Conservation (phyloP, 768 basidiomycete species). For the Auricularia sp. region DNA sequence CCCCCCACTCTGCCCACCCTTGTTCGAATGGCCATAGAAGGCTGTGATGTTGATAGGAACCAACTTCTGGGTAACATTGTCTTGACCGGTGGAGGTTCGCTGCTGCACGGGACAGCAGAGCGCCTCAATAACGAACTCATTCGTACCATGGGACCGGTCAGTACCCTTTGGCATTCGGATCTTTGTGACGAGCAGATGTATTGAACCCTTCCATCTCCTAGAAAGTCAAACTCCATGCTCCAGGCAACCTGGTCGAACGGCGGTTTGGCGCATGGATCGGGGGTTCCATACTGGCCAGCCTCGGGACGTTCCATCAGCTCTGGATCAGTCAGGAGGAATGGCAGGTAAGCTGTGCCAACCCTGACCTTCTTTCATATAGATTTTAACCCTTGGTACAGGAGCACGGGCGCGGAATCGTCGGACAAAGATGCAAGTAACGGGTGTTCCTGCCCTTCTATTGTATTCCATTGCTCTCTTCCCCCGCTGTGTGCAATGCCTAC, state of each 20-base stretch:
- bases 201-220: constrained; percentile 7
- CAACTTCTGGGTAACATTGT: constrained; percentile 89
- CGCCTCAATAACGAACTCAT: constrained; percentile 68
- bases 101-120: constrained; percentile 79
- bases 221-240: constrained; percentile 84
- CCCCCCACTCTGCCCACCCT: constrained; percentile 70
- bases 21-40: constrained; percentile 64
- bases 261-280: constrained; percentile 93
- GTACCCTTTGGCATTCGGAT: constrained; percentile 18
- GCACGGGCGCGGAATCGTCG: constrained; percentile 73
- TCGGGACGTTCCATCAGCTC: constrained; percentile 96
- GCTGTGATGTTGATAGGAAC: constrained; percentile 87
- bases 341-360: constrained; percentile 45
- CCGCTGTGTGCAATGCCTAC: not conserved
- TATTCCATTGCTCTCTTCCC: not conserved
- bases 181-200: not conserved
- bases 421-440: constrained; percentile 71
- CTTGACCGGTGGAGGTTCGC: constrained; percentile 86
- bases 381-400: constrained; percentile 36
- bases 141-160: constrained; percentile 67
- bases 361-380: not conserved
- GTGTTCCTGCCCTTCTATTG: not conserved
- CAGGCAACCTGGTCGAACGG: constrained; percentile 83
- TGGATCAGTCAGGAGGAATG: constrained; percentile 94
- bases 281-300: constrained; percentile 84